Percentiles rank a stretch among this genome's conserved stretches.
Evolutionary conservation across 1,139 yeast genomes (phyloP).

Genomic region (Waltiozyma solani): DNA sequence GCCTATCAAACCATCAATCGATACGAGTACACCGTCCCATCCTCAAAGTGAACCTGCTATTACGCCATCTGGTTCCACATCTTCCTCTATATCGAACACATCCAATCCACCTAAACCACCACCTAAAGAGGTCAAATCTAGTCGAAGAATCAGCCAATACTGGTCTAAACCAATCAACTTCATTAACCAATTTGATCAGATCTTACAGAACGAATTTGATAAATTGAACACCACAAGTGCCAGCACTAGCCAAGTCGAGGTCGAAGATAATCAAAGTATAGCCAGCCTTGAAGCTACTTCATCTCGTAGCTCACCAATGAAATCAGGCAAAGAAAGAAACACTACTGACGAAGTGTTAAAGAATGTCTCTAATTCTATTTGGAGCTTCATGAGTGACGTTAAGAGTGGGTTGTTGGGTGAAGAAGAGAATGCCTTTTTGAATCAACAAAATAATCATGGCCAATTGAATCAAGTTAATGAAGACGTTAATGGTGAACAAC

Average conservation of each 20-base stretch:
- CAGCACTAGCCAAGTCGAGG: neutral
- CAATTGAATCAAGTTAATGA: neutral
- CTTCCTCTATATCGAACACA: too few relatives aligned
- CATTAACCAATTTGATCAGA: conserved; percentile 58
- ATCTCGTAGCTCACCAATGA: neutral
- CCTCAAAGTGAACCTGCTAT: too few relatives aligned
- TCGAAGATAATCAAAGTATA: conserved; percentile 4
- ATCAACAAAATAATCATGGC: neutral
- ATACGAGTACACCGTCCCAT: conserved; percentile 2
- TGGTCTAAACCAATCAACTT: conserved; percentile 48
- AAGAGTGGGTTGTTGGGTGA: conserved; percentile 28
- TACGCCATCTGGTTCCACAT: too few relatives aligned
- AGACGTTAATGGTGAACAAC: neutral
- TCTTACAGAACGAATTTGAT: conserved; percentile 60
- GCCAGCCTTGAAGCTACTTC: neutral
- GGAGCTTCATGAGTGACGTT: conserved; percentile 30
- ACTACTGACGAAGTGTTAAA: conserved; percentile 13
- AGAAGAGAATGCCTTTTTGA: conserved; percentile 9
- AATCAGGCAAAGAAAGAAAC: conserved; percentile 1
- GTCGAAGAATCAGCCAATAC: conserved; percentile 11
- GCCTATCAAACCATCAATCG: too few relatives aligned
- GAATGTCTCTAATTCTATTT: conserved; percentile 23
- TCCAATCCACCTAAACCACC: too few relatives aligned
- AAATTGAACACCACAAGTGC: conserved; percentile 23
- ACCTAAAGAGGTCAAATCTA: conserved; percentile 1